Conservation (phyloP, 2,329 filamentous ascomycete genomes). For the Zymoseptoria tritici region DNA sequence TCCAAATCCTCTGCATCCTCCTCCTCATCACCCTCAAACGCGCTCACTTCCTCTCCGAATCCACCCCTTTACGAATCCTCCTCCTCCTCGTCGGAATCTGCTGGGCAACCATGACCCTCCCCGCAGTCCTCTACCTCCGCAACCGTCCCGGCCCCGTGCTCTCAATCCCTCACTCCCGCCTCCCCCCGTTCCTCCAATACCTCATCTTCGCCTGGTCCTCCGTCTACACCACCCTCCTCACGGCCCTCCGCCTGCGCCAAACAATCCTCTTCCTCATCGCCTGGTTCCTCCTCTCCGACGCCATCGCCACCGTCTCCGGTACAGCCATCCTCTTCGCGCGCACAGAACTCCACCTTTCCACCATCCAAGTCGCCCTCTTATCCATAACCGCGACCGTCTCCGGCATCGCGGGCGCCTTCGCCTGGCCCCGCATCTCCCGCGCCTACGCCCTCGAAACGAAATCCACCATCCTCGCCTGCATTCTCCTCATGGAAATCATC, state of each 20-base stretch:
- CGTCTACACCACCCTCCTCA: constrained; percentile 66
- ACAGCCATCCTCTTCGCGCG: constrained; percentile 91
- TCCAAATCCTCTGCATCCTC: constrained; percentile 70
- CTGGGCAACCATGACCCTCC: constrained; percentile 84
- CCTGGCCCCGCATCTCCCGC: constrained; percentile 72
- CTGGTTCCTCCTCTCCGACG: constrained; percentile 90
- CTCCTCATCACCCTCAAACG: constrained; percentile 54
- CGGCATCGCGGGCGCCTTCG: constrained; percentile 80
- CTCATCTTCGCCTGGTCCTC: constrained; percentile 75
- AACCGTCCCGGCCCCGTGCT: constrained; percentile 61
- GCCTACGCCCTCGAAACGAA: constrained; percentile 61
- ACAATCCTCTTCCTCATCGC: constrained; percentile 69
- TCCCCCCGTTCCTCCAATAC: constrained; percentile 48
- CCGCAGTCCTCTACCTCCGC: constrained; percentile 74
- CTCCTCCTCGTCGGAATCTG: constrained; percentile 75
- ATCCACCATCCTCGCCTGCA: constrained; percentile 77
- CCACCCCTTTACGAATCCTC: constrained; percentile 72
- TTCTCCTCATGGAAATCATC: constrained; percentile 78
- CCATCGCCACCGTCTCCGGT: constrained; percentile 86
- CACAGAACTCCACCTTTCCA: constrained; percentile 79
- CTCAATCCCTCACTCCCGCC: constrained; percentile 28
- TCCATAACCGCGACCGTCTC: constrained; percentile 81
- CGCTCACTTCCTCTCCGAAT: constrained; percentile 58
- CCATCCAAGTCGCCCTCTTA: constrained; percentile 76
- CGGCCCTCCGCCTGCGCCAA: constrained; percentile 62